Evolutionary conservation across 2,329 filamentous ascomycete genomes (phyloP), one percentile per base, ranked within the genome.

Genomic region (Paraconiothyrium brasiliense): DNA sequence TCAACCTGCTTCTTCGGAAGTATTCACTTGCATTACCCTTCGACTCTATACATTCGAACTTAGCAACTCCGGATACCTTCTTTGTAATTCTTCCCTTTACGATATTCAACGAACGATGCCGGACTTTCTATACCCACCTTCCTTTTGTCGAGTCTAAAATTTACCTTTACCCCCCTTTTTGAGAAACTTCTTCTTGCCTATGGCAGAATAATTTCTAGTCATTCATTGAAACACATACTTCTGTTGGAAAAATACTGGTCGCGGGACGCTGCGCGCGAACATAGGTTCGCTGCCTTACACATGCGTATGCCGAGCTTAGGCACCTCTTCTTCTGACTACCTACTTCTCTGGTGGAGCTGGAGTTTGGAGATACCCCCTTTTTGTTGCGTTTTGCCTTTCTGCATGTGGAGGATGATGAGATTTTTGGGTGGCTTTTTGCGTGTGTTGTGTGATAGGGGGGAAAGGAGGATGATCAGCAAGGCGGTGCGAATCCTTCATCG

Each of bases 301-400:
- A 44, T 49, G 44, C 46, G 9, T 46, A 46, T 48, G 46, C 46
- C 46, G 46, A 48, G 34, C 34, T 35, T 34, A 39, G 49, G 49
- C 34, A 39, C 60, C 56, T 66, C 54, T 58, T 52, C 57, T 62
- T 62, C 55, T 52, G 60, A 54, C 54, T 56, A 47, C 58, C 44
- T 44, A 64, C 61, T 76, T 76, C 72, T 76, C 72, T 75, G 74
- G 74, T 77, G 75, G 74, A 76, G 74, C 74, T 77, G 74, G 75
- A 77, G 75, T 78, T 78, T 78, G 75, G 74, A 69, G 75, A 78
- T 77, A 78, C 73, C 74, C 75, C 70, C 62, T 71, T 70, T 70
- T 63, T 32, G 22, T 30, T 54, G 34, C 37, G n/a, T 54, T 32
- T 34, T 7, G 14, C 13, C 14, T 48, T 16, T 32, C 7, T 34